Percentiles rank a stretch among this genome's conserved stretches.
phyloP scores from a whole-genome alignment of 495 filamentous ascomycete genomes.

The Arthonia radiata region DNA sequence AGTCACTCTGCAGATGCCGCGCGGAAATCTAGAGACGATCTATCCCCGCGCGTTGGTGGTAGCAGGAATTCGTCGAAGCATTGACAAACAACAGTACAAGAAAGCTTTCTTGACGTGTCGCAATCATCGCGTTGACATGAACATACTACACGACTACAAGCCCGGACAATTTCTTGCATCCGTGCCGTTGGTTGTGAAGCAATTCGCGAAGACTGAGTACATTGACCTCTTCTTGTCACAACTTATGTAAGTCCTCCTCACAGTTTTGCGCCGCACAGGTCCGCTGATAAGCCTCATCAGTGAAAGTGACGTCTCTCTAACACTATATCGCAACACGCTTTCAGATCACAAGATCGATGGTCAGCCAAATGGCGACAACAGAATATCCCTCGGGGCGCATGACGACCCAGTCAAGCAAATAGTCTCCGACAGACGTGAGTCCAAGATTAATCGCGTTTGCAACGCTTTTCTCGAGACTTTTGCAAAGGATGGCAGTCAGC shows the following conservation, averaged over 20 bases:
- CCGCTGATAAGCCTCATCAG: not conserved
- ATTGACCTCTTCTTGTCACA: conserved; percentile 86
- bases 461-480: conserved; percentile 56
- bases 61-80: conserved; percentile 56
- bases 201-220: conserved; percentile 60
- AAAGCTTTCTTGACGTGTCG: conserved; percentile 69
- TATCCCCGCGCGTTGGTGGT: conserved; percentile 81
- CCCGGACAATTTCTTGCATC: conserved; percentile 59
- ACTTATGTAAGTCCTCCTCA: conserved; percentile 35
- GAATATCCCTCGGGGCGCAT: not conserved
- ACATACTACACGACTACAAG: conserved; percentile 84
- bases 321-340: conserved; percentile 32
- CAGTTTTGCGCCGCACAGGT: no score
- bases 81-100: conserved; percentile 56
- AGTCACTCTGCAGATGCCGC: conserved; percentile 71
- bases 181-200: conserved; percentile 55
- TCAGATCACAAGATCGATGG: conserved; percentile 1
- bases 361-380: conserved; percentile 6
- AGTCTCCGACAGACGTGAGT: no score
- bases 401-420: no score
- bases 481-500: conserved; percentile 31
- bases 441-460: conserved; percentile 72
- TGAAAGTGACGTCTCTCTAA: conserved; percentile 1
- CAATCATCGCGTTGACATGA: conserved; percentile 88
- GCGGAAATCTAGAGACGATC: conserved; percentile 89